These are phyloP conservation scores for Coemansia umbellata DNA, from an alignment of 192 early-diverging fungal genomes.

Conservation along the genomic window DNA sequence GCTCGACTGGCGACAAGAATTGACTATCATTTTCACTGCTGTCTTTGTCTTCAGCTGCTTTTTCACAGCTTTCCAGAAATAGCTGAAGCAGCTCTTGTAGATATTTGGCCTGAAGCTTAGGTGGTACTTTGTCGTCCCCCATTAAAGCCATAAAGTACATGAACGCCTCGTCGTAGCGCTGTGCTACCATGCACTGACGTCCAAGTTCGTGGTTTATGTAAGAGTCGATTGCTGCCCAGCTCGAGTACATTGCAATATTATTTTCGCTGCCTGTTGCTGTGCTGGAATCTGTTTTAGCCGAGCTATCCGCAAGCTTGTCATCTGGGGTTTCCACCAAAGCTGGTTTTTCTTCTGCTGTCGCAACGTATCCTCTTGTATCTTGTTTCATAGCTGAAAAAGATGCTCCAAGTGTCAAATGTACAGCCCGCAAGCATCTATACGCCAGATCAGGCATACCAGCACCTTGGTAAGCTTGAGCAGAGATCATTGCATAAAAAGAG, in stretches of 20 bases:
- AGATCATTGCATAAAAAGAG: conserved; percentile 85
- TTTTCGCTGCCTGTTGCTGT: background rate
- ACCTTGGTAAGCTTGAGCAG: conserved; percentile 77
- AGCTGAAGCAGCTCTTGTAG: conserved; percentile 49
- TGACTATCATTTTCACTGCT: background rate
- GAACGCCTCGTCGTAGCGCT: conserved; percentile 70
- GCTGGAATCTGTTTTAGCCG: background rate
- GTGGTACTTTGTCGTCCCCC: conserved; percentile 38
- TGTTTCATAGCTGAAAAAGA: background rate
- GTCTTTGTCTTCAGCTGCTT: background rate
- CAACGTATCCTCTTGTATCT: background rate
- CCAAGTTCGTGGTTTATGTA: conserved; percentile 88
- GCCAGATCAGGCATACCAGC: conserved; percentile 74
- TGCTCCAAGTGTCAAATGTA: conserved; percentile 23
- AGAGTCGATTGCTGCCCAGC: conserved; percentile 63
- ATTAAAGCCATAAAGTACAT: conserved; percentile 77
- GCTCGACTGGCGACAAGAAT: conserved; percentile 25
- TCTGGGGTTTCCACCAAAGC: background rate
- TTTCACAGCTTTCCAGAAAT: conserved; percentile 30
- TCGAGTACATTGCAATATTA: conserved; percentile 11
- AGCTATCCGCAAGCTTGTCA: background rate
- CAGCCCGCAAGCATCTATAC: conserved; percentile 67
- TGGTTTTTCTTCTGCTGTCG: background rate
- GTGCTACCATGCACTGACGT: conserved; percentile 71
- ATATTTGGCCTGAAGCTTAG: conserved; percentile 48